Conservation (phyloP, 257 asterid genomes). For the Solanum bulbocastanum region DNA sequence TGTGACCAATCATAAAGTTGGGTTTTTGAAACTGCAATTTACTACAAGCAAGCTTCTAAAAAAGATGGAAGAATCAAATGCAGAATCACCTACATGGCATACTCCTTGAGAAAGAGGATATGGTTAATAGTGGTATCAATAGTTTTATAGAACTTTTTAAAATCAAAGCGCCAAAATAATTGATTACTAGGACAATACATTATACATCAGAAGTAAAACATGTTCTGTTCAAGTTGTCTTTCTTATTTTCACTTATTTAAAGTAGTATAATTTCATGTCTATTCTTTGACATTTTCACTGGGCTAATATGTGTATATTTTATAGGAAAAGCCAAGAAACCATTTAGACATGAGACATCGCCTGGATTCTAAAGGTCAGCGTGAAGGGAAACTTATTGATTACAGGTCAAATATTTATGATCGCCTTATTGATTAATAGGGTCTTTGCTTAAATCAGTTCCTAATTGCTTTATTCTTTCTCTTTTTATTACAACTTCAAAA, state of each 20-base stretch:
- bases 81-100: not conserved
- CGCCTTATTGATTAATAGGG: not conserved
- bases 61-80: not conserved
- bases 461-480: not conserved
- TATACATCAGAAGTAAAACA: not conserved
- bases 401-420: slow-evolving; percentile 46
- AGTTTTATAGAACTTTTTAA: not conserved
- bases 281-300: not conserved
- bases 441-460: not conserved
- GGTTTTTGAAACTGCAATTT: not conserved
- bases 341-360: slow-evolving; percentile 92
- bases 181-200: not conserved
- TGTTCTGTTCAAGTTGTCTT: not conserved
- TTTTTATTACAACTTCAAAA: not conserved
- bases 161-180: not conserved
- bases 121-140: not conserved
- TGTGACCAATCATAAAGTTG: not conserved
- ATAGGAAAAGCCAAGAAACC: slow-evolving; percentile 95
- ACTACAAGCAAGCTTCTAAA: not conserved
- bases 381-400: slow-evolving; percentile 90
- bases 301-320: slow-evolving; percentile 1
- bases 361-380: slow-evolving; percentile 98
- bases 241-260: not conserved
- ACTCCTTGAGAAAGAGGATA: not conserved
- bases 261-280: not conserved